Evolutionary conservation across 495 filamentous ascomycete genomes (phyloP).

Genomic region (Diplogelasinospora grovesii): DNA sequence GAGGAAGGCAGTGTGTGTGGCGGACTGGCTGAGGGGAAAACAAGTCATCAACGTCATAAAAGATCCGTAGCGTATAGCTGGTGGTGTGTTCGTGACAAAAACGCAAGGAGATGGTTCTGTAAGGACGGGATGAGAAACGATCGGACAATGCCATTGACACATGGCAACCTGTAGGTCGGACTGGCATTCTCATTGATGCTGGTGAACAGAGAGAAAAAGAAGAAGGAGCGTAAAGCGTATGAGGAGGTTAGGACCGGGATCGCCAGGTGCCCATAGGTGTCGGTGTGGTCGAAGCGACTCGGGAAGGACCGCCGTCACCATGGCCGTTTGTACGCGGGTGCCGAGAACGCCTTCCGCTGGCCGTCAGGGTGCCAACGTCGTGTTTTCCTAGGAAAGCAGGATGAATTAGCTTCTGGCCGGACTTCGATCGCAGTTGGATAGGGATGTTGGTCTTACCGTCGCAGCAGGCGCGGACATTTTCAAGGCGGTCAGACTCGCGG

Average conservation of each 20-base stretch:
- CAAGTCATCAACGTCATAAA: constrained; percentile 25
- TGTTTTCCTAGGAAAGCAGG: constrained; percentile 65
- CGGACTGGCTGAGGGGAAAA: constrained; percentile 6
- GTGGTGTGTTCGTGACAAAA: constrained; percentile 23
- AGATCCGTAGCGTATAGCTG: constrained; percentile 25
- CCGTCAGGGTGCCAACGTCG: constrained; percentile 53
- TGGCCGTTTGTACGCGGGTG: constrained; percentile 18
- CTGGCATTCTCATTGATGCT: no score
- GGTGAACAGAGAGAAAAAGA: background rate
- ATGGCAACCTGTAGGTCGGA: no score
- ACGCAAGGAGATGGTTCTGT: constrained; percentile 21
- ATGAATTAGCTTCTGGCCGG: no score
- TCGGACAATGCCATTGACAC: constrained; percentile 8
- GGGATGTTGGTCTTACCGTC: constrained; percentile 60
- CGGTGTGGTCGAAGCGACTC: constrained; percentile 29
- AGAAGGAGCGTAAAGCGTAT: background rate
- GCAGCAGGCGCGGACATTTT: constrained; percentile 95
- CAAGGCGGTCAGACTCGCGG: constrained; percentile 65
- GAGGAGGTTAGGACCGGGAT: constrained; percentile 21
- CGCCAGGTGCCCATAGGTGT: constrained; percentile 26
- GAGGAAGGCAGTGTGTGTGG: background rate
- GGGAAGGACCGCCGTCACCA: constrained; percentile 27
- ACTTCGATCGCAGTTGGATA: background rate
- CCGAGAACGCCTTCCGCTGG: constrained; percentile 35
- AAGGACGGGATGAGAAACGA: constrained; percentile 32